Evolutionary conservation across 805 yeast species (phyloP), one percentile per base, ranked within the genome.

Genomic region (Saccharomycopsis schoenii): DNA sequence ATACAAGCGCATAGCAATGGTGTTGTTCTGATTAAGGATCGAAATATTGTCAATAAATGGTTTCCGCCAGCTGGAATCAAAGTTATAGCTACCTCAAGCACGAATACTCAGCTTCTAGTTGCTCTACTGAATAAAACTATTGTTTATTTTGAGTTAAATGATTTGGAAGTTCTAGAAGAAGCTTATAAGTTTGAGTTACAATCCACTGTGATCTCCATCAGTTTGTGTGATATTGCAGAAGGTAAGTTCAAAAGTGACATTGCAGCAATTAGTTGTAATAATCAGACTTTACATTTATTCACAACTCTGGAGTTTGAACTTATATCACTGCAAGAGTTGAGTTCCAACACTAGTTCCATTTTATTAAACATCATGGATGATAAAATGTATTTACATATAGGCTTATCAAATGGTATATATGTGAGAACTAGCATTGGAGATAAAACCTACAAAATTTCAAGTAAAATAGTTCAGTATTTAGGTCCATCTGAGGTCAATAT

Each of bases 361-460:
- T 66, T 74, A 14, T 57, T 80, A 17, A 66, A 73, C 61, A 62
- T 66, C n/a, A 70, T 73, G 76, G 59, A 61, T 8, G 70, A 68
- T 42, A 57, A 61, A 8, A 62, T 74, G 2, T 77, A 74, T 62
- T 77, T 88, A 11, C 96, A 91, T 71, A 80, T 90, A 57, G 97
- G 97, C 1, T 77, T 91, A 77, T 79, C 74, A n/a, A 89, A 84
- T 70, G 98, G 98, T 21, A 82, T 92, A 1, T 89, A 86, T 72
- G 84, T 85, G 1, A 75, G 85, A 17, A 80, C 89, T 0, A 72
- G 74, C 5, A 66, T 91, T 43, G 89, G 88, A 67, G 68, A 70
- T 0, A 67, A 73, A 4, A 76, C 85, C 2, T 97, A 96, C 2
- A 77, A 82, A 21, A 69, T 86, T 14, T 74, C 80, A 0, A 85